Evolutionary conservation across 345 rosid species (phyloP).

Genomic region (thale cress (Arabidopsis thaliana)): DNA sequence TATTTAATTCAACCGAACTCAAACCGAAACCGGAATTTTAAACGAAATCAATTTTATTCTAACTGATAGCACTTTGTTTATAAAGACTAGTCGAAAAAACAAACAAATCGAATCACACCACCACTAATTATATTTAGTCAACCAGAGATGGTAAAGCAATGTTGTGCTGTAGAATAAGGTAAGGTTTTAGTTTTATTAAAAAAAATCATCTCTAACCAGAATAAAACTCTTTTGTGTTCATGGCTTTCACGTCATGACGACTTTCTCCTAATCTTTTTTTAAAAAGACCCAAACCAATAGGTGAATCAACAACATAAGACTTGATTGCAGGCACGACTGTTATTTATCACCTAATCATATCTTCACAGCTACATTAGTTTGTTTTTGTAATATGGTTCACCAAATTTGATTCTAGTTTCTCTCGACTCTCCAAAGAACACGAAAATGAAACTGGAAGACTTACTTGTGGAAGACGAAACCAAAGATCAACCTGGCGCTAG

Average conservation of each 20-base stretch:
- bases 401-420: not conserved
- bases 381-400: slow-evolving; percentile 8
- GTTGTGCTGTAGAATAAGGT: slow-evolving; percentile 31
- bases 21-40: not conserved
- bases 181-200: not conserved
- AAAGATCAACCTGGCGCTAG: slow-evolving; percentile 43
- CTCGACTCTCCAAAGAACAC: not conserved
- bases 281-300: not conserved
- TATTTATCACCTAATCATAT: not conserved
- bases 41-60: not conserved
- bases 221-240: slow-evolving; percentile 31
- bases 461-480: slow-evolving; percentile 58
- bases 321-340: slow-evolving; percentile 42
- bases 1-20: slow-evolving; percentile 13
- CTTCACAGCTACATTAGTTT: slow-evolving; percentile 7
- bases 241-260: slow-evolving; percentile 45
- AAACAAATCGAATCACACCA: not conserved
- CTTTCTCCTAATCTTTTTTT: slow-evolving; percentile 26
- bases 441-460: slow-evolving; percentile 82
- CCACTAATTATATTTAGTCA: slow-evolving; percentile 20
- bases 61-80: not conserved
- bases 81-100: not conserved
- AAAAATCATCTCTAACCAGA: slow-evolving; percentile 3
- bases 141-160: slow-evolving; percentile 20
- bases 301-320: slow-evolving; percentile 35